Conservation (phyloP, 1,139 yeast genomes). For the Petasospora rhodanensis region DNA sequence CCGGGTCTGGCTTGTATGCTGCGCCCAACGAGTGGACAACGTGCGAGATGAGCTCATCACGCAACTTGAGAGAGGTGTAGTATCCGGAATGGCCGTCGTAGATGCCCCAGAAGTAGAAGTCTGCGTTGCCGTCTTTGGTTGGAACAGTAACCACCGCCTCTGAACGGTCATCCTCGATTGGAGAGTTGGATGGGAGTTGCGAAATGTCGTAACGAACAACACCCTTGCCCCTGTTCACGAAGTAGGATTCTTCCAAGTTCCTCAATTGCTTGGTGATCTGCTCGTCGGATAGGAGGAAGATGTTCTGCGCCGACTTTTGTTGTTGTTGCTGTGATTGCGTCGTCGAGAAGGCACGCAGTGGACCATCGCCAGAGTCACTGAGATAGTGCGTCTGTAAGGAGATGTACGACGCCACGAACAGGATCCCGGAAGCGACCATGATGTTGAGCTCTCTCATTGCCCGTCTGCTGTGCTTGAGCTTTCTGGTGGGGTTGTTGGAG, state of each 20-base stretch:
- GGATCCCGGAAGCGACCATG: slow-evolving; percentile 31
- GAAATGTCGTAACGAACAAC: slow-evolving; percentile 86
- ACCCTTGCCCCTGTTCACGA: slow-evolving; percentile 84
- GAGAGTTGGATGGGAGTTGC: slow-evolving; percentile 87
- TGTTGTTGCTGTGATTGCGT: slow-evolving; percentile 16
- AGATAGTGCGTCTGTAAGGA: slow-evolving; percentile 29
- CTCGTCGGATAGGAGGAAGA: slow-evolving; percentile 54
- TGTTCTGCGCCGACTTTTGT: slow-evolving; percentile 25
- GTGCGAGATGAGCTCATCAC: slow-evolving; percentile 70
- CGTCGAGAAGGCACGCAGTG: slow-evolving; percentile 23
- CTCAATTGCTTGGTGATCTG: slow-evolving; percentile 71
- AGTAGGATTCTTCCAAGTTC: slow-evolving; percentile 73
- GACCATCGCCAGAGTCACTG: slow-evolving; percentile 18
- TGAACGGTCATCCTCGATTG: slow-evolving; percentile 91
- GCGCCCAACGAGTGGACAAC: slow-evolving; percentile 77
- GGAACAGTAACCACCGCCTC: slow-evolving; percentile 87
- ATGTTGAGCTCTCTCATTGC: slow-evolving; percentile 26
- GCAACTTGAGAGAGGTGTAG: slow-evolving; percentile 80
- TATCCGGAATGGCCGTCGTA: slow-evolving; percentile 98
- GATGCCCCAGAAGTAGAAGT: slow-evolving; percentile 94
- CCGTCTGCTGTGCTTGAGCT: slow-evolving; percentile 5
- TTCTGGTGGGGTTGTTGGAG: background rate
- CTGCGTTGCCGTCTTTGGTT: slow-evolving; percentile 53
- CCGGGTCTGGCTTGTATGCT: slow-evolving; percentile 53
- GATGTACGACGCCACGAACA: slow-evolving; percentile 33